A percentile compares a stretch with the other conserved stretches of the same genome.
phyloP scores from a whole-genome alignment of 2,329 filamentous ascomycete species.

The Harringtonia aguacate region DNA sequence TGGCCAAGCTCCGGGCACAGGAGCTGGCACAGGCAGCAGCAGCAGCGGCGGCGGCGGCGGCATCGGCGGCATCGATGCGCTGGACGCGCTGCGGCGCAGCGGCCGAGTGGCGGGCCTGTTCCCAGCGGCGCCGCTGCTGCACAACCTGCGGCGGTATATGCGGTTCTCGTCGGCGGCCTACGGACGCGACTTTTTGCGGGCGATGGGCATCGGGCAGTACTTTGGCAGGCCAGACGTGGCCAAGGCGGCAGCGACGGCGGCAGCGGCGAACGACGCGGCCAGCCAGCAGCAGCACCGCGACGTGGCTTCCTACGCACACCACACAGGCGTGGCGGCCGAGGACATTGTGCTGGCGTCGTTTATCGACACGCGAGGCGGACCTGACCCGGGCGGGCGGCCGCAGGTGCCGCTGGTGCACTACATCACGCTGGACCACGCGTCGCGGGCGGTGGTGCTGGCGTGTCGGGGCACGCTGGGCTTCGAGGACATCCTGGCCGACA shows the following conservation, averaged over 20 bases:
- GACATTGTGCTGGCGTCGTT: conserved; percentile 60
- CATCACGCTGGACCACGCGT: conserved; percentile 59
- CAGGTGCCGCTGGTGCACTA: conserved; percentile 65
- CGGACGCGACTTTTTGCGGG: conserved; percentile 50
- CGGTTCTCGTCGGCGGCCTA: conserved; percentile 58
- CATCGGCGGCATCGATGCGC: conserved; percentile 13
- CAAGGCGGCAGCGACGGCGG: not conserved
- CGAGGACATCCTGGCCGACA: conserved; percentile 62
- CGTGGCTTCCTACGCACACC: conserved; percentile 51
- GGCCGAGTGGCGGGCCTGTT: conserved; percentile 49
- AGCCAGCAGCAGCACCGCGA: conserved; percentile 35
- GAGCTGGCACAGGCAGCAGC: not conserved
- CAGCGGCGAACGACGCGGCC: not conserved
- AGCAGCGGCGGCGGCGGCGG: not conserved
- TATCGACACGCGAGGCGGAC: conserved; percentile 40
- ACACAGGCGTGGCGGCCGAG: conserved; percentile 45
- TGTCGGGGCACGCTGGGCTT: conserved; percentile 64
- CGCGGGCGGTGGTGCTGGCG: conserved; percentile 61
- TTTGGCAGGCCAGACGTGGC: conserved; percentile 24
- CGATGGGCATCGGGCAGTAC: conserved; percentile 49
- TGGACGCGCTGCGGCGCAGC: conserved; percentile 37
- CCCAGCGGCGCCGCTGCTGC: conserved; percentile 46
- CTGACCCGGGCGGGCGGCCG: no score
- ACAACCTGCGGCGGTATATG: conserved; percentile 55
- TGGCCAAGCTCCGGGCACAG: conserved; percentile 18